Conservation (phyloP, 768 basidiomycete species). For the Mrakia blollopis region DNA sequence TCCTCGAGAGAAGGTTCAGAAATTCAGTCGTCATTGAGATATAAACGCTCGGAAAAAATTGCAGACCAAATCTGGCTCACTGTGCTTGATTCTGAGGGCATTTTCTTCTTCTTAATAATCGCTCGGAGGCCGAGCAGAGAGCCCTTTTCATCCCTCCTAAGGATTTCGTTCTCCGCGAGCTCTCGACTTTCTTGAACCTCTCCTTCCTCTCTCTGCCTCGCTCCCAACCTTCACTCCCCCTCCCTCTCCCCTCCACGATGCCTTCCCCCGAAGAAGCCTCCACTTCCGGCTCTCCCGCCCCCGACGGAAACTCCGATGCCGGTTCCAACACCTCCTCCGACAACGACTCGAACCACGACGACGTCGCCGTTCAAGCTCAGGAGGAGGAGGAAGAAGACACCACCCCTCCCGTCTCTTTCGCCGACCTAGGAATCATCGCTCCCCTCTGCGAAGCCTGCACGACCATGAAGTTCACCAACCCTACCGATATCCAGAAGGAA, state of each 20-base stretch:
- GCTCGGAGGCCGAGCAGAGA: too few species aligned
- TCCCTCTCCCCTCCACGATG: constrained; percentile 49
- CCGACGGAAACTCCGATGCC: background rate
- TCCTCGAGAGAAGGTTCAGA: too few species aligned
- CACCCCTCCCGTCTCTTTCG: constrained; percentile 55
- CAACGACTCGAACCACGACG: background rate
- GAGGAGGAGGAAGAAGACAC: constrained; percentile 12
- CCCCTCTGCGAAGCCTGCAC: constrained; percentile 81
- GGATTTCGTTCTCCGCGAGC: constrained; percentile 29
- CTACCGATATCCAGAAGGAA: constrained; percentile 85
- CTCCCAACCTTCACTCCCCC: constrained; percentile 19
- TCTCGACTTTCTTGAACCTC: background rate
- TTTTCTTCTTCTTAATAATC: too few species aligned
- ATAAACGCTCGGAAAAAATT: too few species aligned
- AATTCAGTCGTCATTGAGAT: too few species aligned
- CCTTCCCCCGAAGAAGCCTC: constrained; percentile 61
- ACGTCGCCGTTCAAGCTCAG: background rate
- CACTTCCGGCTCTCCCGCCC: constrained; percentile 38
- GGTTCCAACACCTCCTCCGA: constrained; percentile 1
- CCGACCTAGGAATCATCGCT: constrained; percentile 77
- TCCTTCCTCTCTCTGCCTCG: constrained; percentile 56
- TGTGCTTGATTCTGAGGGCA: too few species aligned
- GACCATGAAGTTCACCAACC: constrained; percentile 72
- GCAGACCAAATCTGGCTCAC: too few species aligned
- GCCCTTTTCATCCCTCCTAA: background rate